phyloP scores from a whole-genome alignment of 129 eudicot genomes.

The Kitagawia praeruptora region DNA sequence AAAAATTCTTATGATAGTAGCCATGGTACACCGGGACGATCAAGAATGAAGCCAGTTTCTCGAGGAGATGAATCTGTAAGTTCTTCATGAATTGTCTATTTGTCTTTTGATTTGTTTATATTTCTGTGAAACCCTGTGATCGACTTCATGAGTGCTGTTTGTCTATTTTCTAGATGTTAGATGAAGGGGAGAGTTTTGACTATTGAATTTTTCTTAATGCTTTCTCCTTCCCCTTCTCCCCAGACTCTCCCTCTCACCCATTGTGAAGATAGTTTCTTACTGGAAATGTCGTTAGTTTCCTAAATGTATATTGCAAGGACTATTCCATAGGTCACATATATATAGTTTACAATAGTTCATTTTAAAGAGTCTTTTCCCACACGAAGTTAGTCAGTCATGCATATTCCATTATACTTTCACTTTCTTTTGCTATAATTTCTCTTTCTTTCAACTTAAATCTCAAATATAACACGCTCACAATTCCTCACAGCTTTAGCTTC shows the following conservation, averaged over 20 bases:
- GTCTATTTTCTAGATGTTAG: neutral
- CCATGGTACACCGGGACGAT: slow-evolving; percentile 59
- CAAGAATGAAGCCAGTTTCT: slow-evolving; percentile 44
- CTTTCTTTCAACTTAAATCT: neutral
- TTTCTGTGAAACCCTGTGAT: neutral
- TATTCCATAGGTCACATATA: neutral
- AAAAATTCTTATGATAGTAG: slow-evolving; percentile 52
- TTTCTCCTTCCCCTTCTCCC: neutral
- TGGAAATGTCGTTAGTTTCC: neutral
- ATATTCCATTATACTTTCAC: neutral
- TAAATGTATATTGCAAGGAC: neutral
- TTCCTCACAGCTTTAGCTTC: neutral
- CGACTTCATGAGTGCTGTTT: neutral
- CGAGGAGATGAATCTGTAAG: slow-evolving; percentile 69
- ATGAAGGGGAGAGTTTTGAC: neutral
- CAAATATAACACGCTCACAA: neutral
- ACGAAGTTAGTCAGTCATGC: neutral
- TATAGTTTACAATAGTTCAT: too few relatives aligned
- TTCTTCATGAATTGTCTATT: neutral
- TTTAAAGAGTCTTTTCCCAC: too few relatives aligned
- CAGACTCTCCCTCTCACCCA: neutral
- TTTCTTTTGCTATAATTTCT: neutral
- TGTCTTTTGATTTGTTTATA: neutral
- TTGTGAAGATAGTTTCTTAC: neutral
- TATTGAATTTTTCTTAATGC: neutral